phyloP scores from a whole-genome alignment of 768 basidiomycete species.

The Glaciozyma antarctica region DNA sequence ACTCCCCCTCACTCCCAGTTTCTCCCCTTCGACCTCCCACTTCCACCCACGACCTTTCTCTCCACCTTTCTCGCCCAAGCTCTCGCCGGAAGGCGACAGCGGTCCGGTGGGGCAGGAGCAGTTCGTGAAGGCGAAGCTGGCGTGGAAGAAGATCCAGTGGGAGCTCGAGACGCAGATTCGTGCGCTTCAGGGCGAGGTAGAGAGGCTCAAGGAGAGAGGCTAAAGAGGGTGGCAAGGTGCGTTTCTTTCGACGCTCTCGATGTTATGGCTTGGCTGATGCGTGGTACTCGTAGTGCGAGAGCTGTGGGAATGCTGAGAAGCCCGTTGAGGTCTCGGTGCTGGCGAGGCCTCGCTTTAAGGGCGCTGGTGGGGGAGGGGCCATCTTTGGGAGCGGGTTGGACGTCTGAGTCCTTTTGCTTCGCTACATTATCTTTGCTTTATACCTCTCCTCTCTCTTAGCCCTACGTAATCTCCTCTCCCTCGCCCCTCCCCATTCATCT shows the following conservation, averaged over 20 bases:
- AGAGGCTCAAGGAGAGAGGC: constrained; percentile 1
- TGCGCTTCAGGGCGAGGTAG: constrained; percentile 9
- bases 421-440: too few relatives aligned
- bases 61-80: not conserved
- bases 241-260: not conserved
- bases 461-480: too few relatives aligned
- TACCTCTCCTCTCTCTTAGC: too few relatives aligned
- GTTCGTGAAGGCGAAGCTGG: not conserved
- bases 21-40: not conserved
- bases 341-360: too few relatives aligned
- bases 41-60: not conserved
- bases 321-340: too few relatives aligned
- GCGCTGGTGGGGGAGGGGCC: too few relatives aligned
- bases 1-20: constrained; percentile 22
- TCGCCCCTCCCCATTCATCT: too few relatives aligned
- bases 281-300: too few relatives aligned
- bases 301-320: too few relatives aligned
- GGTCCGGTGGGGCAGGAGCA: constrained; percentile 6
- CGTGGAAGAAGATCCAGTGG: constrained; percentile 6
- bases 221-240: not conserved
- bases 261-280: not conserved
- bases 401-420: too few relatives aligned
- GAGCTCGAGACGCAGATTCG: constrained; percentile 23
- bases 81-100: not conserved
- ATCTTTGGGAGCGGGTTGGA: too few relatives aligned